Conservation (phyloP, 2,329 filamentous ascomycete genomes). For the Tetracladium maxilliforme region DNA sequence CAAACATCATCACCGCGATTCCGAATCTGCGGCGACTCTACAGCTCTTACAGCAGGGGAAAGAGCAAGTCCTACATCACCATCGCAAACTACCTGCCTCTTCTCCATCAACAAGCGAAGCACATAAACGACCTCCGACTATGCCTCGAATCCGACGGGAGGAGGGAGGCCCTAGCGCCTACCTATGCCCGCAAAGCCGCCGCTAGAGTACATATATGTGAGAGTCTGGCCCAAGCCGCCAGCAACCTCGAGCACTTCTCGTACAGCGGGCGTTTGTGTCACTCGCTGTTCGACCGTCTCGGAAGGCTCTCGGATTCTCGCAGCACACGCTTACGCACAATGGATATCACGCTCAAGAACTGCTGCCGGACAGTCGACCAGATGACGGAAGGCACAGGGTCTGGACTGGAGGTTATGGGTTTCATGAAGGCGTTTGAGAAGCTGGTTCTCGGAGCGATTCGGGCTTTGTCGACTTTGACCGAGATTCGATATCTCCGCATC, state of each 20-base stretch:
- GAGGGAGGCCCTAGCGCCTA: constrained; percentile 43
- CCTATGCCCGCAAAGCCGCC: constrained; percentile 45
- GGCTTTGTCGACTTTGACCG: constrained; percentile 40
- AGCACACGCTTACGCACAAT: constrained; percentile 44
- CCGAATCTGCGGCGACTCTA: constrained; percentile 46
- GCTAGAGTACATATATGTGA: constrained; percentile 50
- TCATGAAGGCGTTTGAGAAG: constrained; percentile 57
- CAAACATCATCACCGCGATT: constrained; percentile 42
- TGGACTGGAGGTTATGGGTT: constrained; percentile 57
- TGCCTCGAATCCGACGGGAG: constrained; percentile 60
- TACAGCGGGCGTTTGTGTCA: constrained; percentile 62
- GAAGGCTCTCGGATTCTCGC: constrained; percentile 30
- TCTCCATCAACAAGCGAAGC: constrained; percentile 35
- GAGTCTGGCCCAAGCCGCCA: constrained; percentile 43
- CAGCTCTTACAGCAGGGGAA: constrained; percentile 48
- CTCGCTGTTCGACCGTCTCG: constrained; percentile 47
- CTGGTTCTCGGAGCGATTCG: constrained; percentile 50
- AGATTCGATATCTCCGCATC: constrained; percentile 52
- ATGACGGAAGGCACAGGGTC: constrained; percentile 44
- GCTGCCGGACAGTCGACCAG: constrained; percentile 40
- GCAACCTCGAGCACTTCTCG: constrained; percentile 49
- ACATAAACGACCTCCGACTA: constrained; percentile 48
- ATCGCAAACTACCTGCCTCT: constrained; percentile 49
- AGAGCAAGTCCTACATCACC: constrained; percentile 58
- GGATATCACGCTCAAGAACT: constrained; percentile 61